Evolutionary conservation across 192 early-diverging fungal species (phyloP), one percentile per base, ranked within the genome.

Genomic region (Backusella liffmaniae): DNA sequence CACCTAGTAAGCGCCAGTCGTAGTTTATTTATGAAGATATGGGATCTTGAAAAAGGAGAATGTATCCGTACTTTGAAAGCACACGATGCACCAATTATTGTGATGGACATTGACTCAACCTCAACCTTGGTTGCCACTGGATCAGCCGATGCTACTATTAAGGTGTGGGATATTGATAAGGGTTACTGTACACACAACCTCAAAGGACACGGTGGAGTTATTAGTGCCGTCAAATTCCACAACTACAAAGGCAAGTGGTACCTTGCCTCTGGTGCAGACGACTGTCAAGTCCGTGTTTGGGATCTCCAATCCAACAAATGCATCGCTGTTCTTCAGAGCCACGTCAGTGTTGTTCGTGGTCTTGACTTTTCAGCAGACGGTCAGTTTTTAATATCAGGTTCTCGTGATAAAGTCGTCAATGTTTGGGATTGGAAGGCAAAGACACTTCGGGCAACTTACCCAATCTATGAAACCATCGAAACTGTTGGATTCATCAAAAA

Each of bases 121-220:
- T 97, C 96, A 0, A 96, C 96, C 0, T 79, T 99, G 30, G 94
- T 98, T 7, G 98, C 98, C 10, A 98, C 96, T 2, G 98, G 97
- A 44, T 96, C 95, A 15, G 96, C 98, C 1, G 98, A 99, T 82
- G 92, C 90, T 73, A 95, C 94, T 12, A 91, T 99, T 65, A 95
- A 94, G 72, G 94, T 98, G 10, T 99, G 97, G 97, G 96, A 99
- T 82, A 93, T 96, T 73, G 93, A 92, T 68, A 86, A 90, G 66
- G 96, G 95, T 23, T 96, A 88, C 84, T 96, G 94, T 78, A 98
- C 98, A 70, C 98, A 99, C 80, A 95, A 94, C 79, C 95, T 99
- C 78, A 90, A 90, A 69, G 97, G 97, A 65, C 98, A 99, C 69
- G 85, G 90, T 42, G 97, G 96, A 18, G 89, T 98, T 10, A 85